phyloP scores from a whole-genome alignment of 345 rosid genomes.

The Acer campestre region DNA sequence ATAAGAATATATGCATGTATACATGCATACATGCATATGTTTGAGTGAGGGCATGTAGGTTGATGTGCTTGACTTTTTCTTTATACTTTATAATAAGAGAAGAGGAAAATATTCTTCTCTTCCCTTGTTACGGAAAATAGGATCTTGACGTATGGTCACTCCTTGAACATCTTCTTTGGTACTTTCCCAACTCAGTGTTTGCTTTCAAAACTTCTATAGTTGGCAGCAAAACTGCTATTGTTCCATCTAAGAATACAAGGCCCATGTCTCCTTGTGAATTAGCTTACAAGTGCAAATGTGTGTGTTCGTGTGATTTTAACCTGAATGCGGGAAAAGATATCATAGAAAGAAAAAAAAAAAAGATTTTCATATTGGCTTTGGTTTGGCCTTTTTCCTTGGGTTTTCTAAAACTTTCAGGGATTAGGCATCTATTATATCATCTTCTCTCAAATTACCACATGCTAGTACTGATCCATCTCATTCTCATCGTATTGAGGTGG shows the following conservation, averaged over 20 bases:
- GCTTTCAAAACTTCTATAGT: not conserved
- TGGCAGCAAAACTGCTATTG: not conserved
- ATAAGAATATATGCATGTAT: not conserved
- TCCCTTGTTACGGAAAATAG: too few relatives aligned
- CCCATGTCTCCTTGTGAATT: not conserved
- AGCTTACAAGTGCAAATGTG: not conserved
- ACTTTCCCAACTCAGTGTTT: not conserved
- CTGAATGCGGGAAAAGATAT: not conserved
- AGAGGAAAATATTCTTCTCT: too few relatives aligned
- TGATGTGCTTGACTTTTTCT: not conserved
- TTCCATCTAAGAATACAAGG: not conserved
- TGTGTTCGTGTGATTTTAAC: not conserved
- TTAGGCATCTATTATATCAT: conserved; percentile 1
- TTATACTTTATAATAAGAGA: not conserved
- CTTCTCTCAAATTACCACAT: not conserved
- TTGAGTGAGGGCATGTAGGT: not conserved
- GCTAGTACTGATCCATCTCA: not conserved
- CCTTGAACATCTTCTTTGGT: not conserved
- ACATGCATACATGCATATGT: not conserved
- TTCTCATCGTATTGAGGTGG: not conserved
- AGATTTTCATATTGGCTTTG: not conserved
- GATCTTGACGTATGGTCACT: not conserved
- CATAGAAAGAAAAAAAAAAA: not conserved
- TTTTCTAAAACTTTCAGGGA: not conserved
- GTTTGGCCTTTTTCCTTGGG: not conserved